These are phyloP conservation scores for Ormosia semicastrata DNA, from an alignment of 306 rosid genomes.

Conservation along the genomic window DNA sequence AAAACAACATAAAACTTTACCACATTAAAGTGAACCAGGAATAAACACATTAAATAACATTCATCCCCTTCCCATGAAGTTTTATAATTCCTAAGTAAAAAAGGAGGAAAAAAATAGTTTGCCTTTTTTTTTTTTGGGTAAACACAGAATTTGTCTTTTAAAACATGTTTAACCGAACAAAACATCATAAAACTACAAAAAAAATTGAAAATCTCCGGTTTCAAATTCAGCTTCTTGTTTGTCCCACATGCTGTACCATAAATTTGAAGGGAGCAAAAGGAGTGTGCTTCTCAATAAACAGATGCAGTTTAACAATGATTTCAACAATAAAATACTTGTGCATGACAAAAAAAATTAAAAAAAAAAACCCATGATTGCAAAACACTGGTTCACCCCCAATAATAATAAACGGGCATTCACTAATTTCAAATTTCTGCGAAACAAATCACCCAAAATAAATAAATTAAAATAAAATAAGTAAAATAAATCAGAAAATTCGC, in stretches of 20 bases:
- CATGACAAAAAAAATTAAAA: not conserved
- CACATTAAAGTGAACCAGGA: not conserved
- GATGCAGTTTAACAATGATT: not conserved
- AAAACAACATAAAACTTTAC: not conserved
- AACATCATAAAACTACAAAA: not conserved
- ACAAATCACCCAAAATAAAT: not conserved
- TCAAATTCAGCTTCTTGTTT: conserved; percentile 1
- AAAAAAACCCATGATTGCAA: not conserved
- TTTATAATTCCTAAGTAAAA: not conserved
- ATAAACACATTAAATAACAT: not conserved
- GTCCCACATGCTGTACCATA: not conserved
- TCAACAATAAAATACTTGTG: not conserved
- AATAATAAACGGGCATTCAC: not conserved
- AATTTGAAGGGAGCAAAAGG: not conserved
- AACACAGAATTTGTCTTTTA: not conserved
- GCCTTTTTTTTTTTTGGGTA: not conserved
- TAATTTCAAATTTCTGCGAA: not conserved
- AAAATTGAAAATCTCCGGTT: not conserved
- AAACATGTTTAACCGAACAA: not conserved
- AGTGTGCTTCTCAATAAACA: not conserved
- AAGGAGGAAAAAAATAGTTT: not conserved
- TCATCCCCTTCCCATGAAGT: not conserved
- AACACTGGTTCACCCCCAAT: not conserved
- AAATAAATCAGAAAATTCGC: not conserved
- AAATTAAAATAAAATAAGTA: not conserved